Base-by-base conservation (phyloP, 2,329 filamentous ascomycete genomes). In the Diaporthe citrichinensis region DNA sequence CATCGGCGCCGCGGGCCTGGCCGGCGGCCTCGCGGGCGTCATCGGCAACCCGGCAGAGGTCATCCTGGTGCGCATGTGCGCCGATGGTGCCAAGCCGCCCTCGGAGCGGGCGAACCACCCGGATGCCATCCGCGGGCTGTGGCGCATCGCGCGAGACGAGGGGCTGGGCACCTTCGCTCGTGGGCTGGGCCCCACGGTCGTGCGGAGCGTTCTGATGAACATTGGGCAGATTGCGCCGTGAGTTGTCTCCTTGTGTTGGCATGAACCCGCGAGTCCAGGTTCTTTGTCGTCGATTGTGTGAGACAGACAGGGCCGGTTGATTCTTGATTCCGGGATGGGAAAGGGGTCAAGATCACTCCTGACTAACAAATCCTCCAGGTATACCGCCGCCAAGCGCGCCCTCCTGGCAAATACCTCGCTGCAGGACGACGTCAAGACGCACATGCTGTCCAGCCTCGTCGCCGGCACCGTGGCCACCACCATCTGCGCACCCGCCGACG, bases 401-500 rank as follows among this genome's bases (percentile, higher is more conserved):
- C 79, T 85, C 0, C 72, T 83, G 2, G 53, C 75, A 6, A 80
- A 79, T 14, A 76, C 79, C 0, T 77, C 79, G 4, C 77, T 85
- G 1, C 80, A 81, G 23, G 86, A 87, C 73, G 84, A 86, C 46
- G 81, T 85, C 20, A 81, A 78, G n/a, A 85, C 85, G 2, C 86
- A 87, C 75, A 82, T 84, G 2, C 74, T 83, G 0, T 82, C 86
- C 1, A 87, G 85, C 0, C 71, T 87, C 2, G 79, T 81, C 6
- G 86, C 86, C 2, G 86, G 86, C n/a, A 87, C 86, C 1, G 85
- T 87, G 69, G 86, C 86, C 0, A 87, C 86, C 0, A 87, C 86
- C 0, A 80, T 86, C 17, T 87, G 86, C 71, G 85, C 86, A 0
- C 86, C 86, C 0, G 86, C 85, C 6, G 86, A 87, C 71, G 86